Base-by-base conservation (phyloP, 2,329 filamentous ascomycete species). In the Pseudopithomyces maydicus region DNA sequence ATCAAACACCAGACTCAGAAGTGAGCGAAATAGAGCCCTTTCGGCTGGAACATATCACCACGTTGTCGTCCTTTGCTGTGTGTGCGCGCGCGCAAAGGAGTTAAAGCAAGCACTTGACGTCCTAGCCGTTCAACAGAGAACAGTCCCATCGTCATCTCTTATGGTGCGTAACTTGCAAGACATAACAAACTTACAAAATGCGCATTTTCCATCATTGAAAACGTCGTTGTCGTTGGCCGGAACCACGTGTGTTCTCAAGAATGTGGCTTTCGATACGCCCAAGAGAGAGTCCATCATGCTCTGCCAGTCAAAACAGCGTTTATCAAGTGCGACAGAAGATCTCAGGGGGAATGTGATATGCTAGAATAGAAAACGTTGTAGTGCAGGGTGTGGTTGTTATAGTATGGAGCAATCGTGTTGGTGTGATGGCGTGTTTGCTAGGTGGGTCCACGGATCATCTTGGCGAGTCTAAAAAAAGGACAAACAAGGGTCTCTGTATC, bases 121-220 rank as follows among this genome's bases (percentile, higher is more conserved):
- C 12, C 12, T 14, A 6, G 5, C 35, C 14, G 12, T 5, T 4
- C 3, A 38, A 38, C 5, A 38, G n/a, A 17, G 17, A 14, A 39
- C 36, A 17, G 14, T 39, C 17, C n/a, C n/a, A n/a, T n/a, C n/a
- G n/a, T n/a, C n/a, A n/a, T n/a, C n/a, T n/a, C n/a, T n/a, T n/a
- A n/a, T n/a, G n/a, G n/a, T n/a, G n/a, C n/a, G n/a, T n/a, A 39
- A 12, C 17, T 15, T 6, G 14, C 6, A 39, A 39, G 17, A 6
- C 14, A 39, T 39, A 6, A 5, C 6, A 6, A 14, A 42, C 39
- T 19, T 42, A 42, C 39, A 66, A 26, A 55, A 43, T 3, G 15
- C 38, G 46, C 58, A 65, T 41, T 58, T 62, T 17, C 63, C 47
- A 41, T 61, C 48, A 47, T 61, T 54, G 51, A 61, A 63, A 4